Evolutionary conservation across 2,329 filamentous ascomycete species (phyloP).

Genomic region (Parastagonospora avenae): DNA sequence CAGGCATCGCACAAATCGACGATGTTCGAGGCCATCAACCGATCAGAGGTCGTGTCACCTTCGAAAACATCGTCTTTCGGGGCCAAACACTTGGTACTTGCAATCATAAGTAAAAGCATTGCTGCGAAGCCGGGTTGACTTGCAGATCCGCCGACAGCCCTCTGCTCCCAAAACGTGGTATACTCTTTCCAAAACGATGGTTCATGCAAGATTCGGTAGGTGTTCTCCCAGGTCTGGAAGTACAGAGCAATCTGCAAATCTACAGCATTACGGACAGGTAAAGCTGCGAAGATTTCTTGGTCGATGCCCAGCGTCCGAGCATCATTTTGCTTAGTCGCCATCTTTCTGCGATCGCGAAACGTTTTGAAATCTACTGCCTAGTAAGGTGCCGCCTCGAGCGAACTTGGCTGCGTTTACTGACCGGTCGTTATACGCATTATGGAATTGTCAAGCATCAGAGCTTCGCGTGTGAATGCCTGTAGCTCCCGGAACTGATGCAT

Average conservation of each 20-base stretch:
- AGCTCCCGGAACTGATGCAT: constrained; percentile 42
- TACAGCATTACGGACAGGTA: constrained; percentile 45
- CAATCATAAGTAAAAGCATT: constrained; percentile 48
- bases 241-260: constrained; percentile 55
- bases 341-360: constrained; percentile 38
- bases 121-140: constrained; percentile 44
- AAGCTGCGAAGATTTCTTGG: constrained; percentile 41
- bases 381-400: neutral
- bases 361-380: constrained; percentile 35
- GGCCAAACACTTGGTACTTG: constrained; percentile 45
- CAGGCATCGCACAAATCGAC: constrained; percentile 51
- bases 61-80: constrained; percentile 43
- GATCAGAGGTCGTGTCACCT: constrained; percentile 50
- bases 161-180: constrained; percentile 51
- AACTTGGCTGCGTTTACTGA: neutral
- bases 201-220: constrained; percentile 59
- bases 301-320: constrained; percentile 24
- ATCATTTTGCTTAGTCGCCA: constrained; percentile 24
- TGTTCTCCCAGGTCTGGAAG: constrained; percentile 57
- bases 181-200: constrained; percentile 61
- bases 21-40: constrained; percentile 46
- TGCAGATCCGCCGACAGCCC: constrained; percentile 21
- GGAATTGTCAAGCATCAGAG: constrained; percentile 34
- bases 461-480: constrained; percentile 40
- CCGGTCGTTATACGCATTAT: constrained; percentile 33